Conservation (phyloP, 1,284 basidiomycete genomes). For the Anthracocystis setariae region DNA sequence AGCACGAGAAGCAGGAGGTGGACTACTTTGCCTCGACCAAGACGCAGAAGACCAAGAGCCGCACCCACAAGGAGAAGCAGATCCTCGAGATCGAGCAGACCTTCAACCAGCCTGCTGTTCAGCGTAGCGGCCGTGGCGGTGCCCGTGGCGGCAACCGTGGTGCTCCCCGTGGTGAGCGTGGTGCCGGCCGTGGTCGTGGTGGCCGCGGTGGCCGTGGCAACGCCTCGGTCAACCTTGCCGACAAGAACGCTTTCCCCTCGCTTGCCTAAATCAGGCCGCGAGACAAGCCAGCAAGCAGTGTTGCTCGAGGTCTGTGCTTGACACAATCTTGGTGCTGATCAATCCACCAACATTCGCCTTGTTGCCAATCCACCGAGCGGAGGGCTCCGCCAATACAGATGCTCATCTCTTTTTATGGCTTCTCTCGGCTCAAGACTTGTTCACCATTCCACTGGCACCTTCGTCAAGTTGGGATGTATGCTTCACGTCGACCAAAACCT, state of each 20-base stretch:
- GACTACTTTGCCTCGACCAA: conserved; percentile 61
- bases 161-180: conserved; percentile 51
- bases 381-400: too few relatives aligned
- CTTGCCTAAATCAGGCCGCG: conserved; percentile 52
- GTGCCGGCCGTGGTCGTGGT: conserved; percentile 64
- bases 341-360: conserved; percentile 1
- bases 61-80: conserved; percentile 60
- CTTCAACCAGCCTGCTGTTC: conserved; percentile 55
- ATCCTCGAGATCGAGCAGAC: conserved; percentile 63
- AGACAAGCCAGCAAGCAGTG: conserved; percentile 15
- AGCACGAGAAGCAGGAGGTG: conserved; percentile 57
- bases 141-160: conserved; percentile 47
- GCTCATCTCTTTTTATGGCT: conserved; percentile 3
- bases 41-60: conserved; percentile 47
- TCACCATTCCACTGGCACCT: conserved; percentile 7
- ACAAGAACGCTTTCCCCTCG: conserved; percentile 66
- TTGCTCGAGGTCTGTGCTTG: conserved; percentile 10
- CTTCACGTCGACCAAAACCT: conserved; percentile 10
- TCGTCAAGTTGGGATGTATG: conserved; percentile 9
- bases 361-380: conserved; percentile 6
- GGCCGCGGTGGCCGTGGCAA: conserved; percentile 73
- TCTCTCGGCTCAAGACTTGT: conserved; percentile 8
- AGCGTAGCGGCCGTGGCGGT: conserved; percentile 54
- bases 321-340: conserved; percentile 9
- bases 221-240: conserved; percentile 72